Evolutionary conservation across 352 stramenopile species (phyloP), one percentile per base, ranked within the genome.

Genomic region (Phytophthora ramorum): DNA sequence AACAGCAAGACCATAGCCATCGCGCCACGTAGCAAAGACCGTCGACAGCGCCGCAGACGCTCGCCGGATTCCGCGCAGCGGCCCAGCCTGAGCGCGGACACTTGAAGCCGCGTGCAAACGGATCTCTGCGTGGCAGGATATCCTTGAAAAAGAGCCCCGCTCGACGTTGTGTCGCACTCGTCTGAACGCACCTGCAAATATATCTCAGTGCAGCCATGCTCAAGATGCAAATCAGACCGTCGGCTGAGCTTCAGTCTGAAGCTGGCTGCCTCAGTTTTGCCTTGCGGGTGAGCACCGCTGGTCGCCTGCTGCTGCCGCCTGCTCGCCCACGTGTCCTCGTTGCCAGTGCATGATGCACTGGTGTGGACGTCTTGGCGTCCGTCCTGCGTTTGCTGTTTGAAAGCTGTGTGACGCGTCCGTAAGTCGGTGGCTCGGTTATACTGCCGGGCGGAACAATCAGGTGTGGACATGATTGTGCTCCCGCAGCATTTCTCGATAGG

Each of bases 121-220:
- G 7, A 57, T 57, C 49, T 34, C 14, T 17, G 10, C 49, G 24
- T 5, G 49, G 16, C 35, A 35, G 32, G 50, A 58, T 58, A 37
- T 9, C 28, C 4, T 24, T 24, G 3, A 28, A 28, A 5, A 28
- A 28, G 24, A 28, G 24, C 24, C 24, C 3, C 24, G 24, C 24
- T 28, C 5, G 24, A 28, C 24, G 24, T 5, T 28, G 24, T 28
- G 24, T 28, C 24, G 24, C 24, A 28, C 24, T 28, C 24, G 24
- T 2, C 5, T 28, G 24, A 28, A 28, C 24, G 24, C 24, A 28
- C 24, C 24, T 28, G 50, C 50, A 47, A 47, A 38, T 58, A 35
- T 37, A 58, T 58, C 50, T 7, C 40, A 12, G 40, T 16, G 40
- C n/a, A 47, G 40, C 40, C 24, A 28, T 28, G 24, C 24, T 5